A percentile compares a stretch with the other conserved stretches of the same genome.
Evolutionary conservation across 2,329 filamentous ascomycete species (phyloP).

Genomic region (Botrytis aclada): DNA sequence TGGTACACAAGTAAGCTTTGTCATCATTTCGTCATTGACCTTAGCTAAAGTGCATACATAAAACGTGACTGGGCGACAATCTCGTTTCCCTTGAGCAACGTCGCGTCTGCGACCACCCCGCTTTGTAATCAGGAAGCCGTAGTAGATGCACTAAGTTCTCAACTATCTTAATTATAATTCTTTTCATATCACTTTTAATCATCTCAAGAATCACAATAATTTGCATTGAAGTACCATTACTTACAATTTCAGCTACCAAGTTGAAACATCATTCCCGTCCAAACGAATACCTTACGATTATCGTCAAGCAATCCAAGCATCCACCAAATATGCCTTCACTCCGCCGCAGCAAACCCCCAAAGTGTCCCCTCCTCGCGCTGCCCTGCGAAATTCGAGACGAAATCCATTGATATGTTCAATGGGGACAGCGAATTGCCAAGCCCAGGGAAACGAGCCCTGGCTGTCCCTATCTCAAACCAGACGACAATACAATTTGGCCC

Average conservation of each 20-base stretch:
- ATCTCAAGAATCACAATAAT: neutral
- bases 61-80: conserved; percentile 4
- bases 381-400: conserved; percentile 3
- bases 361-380: neutral
- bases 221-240: neutral
- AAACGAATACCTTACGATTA: neutral
- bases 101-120: neutral
- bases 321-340: neutral
- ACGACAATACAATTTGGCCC: neutral
- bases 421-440: neutral
- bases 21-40: neutral
- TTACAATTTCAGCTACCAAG: neutral
- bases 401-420: neutral
- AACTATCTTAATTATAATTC: neutral
- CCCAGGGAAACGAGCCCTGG: neutral
- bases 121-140: neutral
- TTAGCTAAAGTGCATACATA: neutral
- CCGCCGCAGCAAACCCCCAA: neutral
- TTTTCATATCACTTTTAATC: neutral
- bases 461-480: neutral
- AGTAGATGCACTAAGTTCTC: neutral
- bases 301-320: neutral
- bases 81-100: neutral
- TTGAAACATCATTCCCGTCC: neutral
- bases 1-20: neutral